Conservation (phyloP, 1,284 basidiomycete species). For the Earliella scabrosa region DNA sequence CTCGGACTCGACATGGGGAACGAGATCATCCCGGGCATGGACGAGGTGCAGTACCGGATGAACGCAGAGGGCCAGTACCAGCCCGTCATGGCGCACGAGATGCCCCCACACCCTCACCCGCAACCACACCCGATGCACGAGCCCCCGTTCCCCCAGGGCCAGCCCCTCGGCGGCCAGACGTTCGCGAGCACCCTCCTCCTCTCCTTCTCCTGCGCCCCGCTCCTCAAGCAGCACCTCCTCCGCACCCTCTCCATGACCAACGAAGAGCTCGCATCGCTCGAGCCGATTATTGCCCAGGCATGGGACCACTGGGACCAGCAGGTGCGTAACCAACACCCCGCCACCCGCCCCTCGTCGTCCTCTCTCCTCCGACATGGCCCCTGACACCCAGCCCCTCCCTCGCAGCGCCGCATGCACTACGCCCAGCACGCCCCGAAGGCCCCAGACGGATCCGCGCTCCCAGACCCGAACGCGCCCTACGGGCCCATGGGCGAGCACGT, state of each 20-base stretch:
- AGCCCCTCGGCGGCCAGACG: constrained; percentile 59
- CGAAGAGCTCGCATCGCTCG: constrained; percentile 76
- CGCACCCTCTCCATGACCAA: constrained; percentile 73
- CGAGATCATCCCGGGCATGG: constrained; percentile 62
- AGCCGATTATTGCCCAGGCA: constrained; percentile 78
- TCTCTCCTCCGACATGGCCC: neutral
- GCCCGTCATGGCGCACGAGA: constrained; percentile 56
- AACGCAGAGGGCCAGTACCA: constrained; percentile 62
- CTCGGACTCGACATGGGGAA: constrained; percentile 77
- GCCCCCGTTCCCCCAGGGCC: constrained; percentile 41
- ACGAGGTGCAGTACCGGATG: constrained; percentile 64
- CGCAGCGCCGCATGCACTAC: constrained; percentile 66
- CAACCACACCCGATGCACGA: constrained; percentile 36
- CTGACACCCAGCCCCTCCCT: neutral
- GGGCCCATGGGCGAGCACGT: constrained; percentile 37
- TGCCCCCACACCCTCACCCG: constrained; percentile 37
- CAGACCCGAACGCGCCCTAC: constrained; percentile 38
- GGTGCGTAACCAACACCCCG: constrained; percentile 52
- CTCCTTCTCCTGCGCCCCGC: constrained; percentile 71
- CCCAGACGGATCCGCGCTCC: constrained; percentile 33
- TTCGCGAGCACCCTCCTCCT: constrained; percentile 75
- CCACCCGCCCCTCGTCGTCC: neutral
- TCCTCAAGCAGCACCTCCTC: constrained; percentile 74
- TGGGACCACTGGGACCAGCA: constrained; percentile 84
- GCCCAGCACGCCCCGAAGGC: constrained; percentile 42